Evolutionary conservation across 2,329 filamentous ascomycete genomes (phyloP), one percentile per base, ranked within the genome.

Genomic region (Aplosporella prunicola): DNA sequence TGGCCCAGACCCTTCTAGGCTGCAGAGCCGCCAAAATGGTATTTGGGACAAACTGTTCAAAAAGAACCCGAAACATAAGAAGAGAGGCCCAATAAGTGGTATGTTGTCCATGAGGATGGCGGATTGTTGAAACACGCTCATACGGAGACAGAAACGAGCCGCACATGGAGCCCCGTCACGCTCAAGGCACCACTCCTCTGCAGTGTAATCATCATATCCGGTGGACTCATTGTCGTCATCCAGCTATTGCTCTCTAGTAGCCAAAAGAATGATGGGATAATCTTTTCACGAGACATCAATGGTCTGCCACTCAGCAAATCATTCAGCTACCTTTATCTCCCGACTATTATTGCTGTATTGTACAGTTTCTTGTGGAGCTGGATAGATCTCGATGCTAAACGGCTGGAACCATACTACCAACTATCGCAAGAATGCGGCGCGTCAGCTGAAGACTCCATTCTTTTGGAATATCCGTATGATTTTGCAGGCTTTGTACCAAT

Each of bases 371-470:
- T 69, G 0, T 79, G 74, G 73, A 65, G 61, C 3, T 76, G 74
- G 72, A 62, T 78, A 0, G 75, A 80, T 34, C 49, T 79, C 0
- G 72, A 80, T 23, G 57, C 65, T 0, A 75, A 76, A 41, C 47
- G 76, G 0, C 56, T 79, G 29, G 74, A 80, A 22, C 75, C 76
- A 0, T 80, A 69, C 60, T 67, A 75, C 9, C 71, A 78, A 15
- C 38, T 80, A 1, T 76, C 72, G 0, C 67, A 63, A 8, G 10
- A 46, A 0, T 45, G 49, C 0, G 74, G 74, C 0, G 68, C 68
- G 0, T 45, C 45, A 0, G 71, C 61, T 0, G 51, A 58, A 5
- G 47, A 70, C 1, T 74, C 71, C 0, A 11, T 80, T 0, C 53
- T 75, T 0, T 32, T 80, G 0, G 60, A 67, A 0, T 80, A 80